Conservation (phyloP, 352 stramenopile genomes). For the Phytophthora brassicae region DNA sequence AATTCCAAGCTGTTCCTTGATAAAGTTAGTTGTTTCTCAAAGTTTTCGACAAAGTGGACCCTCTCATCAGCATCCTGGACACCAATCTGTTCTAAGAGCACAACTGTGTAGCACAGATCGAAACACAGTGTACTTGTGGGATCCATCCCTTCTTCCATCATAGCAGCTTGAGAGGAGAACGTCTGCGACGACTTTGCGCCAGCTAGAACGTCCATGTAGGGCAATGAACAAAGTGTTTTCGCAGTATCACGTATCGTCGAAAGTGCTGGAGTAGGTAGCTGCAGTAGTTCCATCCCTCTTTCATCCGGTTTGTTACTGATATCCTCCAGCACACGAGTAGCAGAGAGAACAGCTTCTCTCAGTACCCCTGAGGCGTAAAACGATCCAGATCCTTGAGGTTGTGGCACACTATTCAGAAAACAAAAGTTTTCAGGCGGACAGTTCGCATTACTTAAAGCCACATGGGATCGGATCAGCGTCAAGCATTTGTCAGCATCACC, state of each 20-base stretch:
- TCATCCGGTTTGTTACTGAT: constrained; percentile 13
- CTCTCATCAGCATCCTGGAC: constrained; percentile 50
- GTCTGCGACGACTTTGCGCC: not conserved
- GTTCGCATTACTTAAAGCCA: constrained; percentile 49
- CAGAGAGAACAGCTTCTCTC: constrained; percentile 25
- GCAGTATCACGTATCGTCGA: constrained; percentile 37
- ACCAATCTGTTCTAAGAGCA: constrained; percentile 60
- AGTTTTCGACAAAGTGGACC: constrained; percentile 57
- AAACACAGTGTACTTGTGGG: constrained; percentile 43
- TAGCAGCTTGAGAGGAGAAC: not conserved
- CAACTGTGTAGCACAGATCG: constrained; percentile 63
- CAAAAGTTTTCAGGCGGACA: constrained; percentile 62
- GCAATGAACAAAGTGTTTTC: constrained; percentile 39
- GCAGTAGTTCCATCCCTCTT: constrained; percentile 23
- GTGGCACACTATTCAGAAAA: constrained; percentile 40
- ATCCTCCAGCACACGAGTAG: constrained; percentile 37
- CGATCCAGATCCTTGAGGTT: constrained; percentile 40
- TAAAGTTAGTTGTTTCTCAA: constrained; percentile 31
- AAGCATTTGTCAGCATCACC: constrained; percentile 56
- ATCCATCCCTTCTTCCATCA: constrained; percentile 16
- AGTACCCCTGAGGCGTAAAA: constrained; percentile 59
- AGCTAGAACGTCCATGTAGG: constrained; percentile 24
- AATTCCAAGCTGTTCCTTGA: constrained; percentile 13
- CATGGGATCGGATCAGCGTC: constrained; percentile 36
- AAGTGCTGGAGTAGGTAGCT: constrained; percentile 53